Conservation (phyloP, 1,139 yeast genomes). For the Taphrina flavorubra region DNA sequence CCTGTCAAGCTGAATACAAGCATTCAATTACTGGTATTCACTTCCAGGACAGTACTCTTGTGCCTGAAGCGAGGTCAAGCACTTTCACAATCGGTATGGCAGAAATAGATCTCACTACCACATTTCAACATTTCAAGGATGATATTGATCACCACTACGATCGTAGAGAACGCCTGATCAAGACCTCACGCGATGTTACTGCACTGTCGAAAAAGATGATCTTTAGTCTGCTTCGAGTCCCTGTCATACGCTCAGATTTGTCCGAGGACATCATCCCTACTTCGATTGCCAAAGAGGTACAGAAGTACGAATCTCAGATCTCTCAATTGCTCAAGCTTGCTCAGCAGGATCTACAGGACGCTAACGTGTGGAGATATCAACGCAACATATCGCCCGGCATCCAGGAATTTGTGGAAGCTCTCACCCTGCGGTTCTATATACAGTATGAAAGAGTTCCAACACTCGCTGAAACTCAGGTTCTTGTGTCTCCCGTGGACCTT, state of each 20-base stretch:
- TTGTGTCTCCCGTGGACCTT: conserved; percentile 22
- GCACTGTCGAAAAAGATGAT: conserved; percentile 52
- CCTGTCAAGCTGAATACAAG: too few relatives aligned
- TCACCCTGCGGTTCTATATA: conserved; percentile 52
- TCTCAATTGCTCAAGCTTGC: conserved; percentile 47
- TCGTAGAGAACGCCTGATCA: conserved; percentile 52
- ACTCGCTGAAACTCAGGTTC: conserved; percentile 10
- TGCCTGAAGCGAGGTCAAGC: too few relatives aligned
- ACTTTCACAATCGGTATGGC: neutral
- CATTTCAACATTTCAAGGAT: conserved; percentile 28
- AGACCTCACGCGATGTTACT: conserved; percentile 53
- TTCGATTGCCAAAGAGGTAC: conserved; percentile 23
- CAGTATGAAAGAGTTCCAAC: conserved; percentile 33
- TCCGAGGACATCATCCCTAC: conserved; percentile 14
- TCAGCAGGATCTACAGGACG: conserved; percentile 27
- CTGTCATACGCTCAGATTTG: conserved; percentile 2
- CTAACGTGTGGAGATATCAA: conserved; percentile 38
- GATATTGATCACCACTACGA: conserved; percentile 48
- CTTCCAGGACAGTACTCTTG: too few relatives aligned
- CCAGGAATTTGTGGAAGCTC: conserved; percentile 54
- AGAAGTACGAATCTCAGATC: conserved; percentile 49
- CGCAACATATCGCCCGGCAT: conserved; percentile 41
- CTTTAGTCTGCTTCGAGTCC: conserved; percentile 38
- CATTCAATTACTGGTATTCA: too few relatives aligned
- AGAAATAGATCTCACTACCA: neutral